Evolutionary conservation across 768 basidiomycete genomes (phyloP), one percentile per base, ranked within the genome.

Genomic region (Leccinum ochraceum): DNA sequence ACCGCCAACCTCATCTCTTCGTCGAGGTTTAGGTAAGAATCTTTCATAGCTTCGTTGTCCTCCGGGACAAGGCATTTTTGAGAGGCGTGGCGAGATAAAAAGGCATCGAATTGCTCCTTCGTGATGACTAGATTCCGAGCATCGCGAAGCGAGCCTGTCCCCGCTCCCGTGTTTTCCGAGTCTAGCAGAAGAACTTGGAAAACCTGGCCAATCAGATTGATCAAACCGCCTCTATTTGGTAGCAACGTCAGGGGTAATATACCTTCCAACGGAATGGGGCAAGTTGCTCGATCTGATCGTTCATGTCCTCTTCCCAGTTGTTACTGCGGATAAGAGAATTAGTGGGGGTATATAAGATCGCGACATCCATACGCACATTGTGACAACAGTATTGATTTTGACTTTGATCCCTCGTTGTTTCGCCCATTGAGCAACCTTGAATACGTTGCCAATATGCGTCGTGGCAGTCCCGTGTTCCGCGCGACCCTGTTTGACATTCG

Each of bases 241-340:
- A 46, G 22, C 10, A 11, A 11, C 7, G 4, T 26, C 3, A 54
- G 9, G 3, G 32, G 28, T 14, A 5, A 13, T 55, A 0, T 63
- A 75, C 78, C 71, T 79, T 79, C 78, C 78, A 79, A 14, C 78
- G 77, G 56, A 70, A 70, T 0, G 78, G 78, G 0, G 60, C 63
- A 20, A 78, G 63, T 22, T 72, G 62, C 50, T 69, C 64, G 6
- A 79, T 76, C 34, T 69, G 65, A 6, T 73, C 70, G 26, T 76
- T 78, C 78, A 79, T 79, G 7, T 79, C 77, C 56, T 79, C 76
- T 14, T 77, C 59, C 70, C 72, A 76, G 53, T 79, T 79, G 16
- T 74, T 69, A 8, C 76, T 78, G 28, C 11, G 20, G n/a, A 9
- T 2, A 32, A 30, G 1, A 13, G 17, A 9, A 4, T 63, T 30